Conservation (phyloP, 371 early-diverging fungal species). For the Mortierella sp. region DNA sequence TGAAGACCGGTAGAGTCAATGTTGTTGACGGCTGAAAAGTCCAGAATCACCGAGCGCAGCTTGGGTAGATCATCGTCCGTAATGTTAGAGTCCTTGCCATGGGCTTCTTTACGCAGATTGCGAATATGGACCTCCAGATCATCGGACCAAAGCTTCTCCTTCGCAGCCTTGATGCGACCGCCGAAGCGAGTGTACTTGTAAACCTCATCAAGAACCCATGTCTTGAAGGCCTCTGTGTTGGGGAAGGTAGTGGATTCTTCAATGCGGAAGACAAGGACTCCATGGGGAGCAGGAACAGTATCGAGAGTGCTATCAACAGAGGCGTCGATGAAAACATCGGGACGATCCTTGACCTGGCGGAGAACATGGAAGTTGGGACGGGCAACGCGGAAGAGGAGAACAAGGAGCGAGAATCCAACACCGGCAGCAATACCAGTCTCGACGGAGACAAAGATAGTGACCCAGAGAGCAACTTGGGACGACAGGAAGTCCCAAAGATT, state of each 20-base stretch:
- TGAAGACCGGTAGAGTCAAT: constrained; percentile 87
- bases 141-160: constrained; percentile 49
- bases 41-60: constrained; percentile 81
- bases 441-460: constrained; percentile 63
- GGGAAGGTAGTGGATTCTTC: constrained; percentile 80
- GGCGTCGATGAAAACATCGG: constrained; percentile 45
- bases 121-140: constrained; percentile 43
- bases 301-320: constrained; percentile 30
- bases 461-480: constrained; percentile 55
- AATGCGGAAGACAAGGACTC: constrained; percentile 72
- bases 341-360: constrained; percentile 47
- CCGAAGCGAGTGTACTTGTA: constrained; percentile 54
- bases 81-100: constrained; percentile 25
- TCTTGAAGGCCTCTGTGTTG: constrained; percentile 67
- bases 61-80: constrained; percentile 59
- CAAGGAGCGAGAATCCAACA: constrained; percentile 60
- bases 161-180: constrained; percentile 21
- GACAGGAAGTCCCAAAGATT: constrained; percentile 52
- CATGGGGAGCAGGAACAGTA: constrained; percentile 59
- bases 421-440: constrained; percentile 67
- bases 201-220: constrained; percentile 59
- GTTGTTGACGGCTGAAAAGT: constrained; percentile 80
- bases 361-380: constrained; percentile 59
- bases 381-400: constrained; percentile 67
- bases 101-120: constrained; percentile 36